Conservation (phyloP, 805 yeast species). For the Myxozyma melibiosi region DNA sequence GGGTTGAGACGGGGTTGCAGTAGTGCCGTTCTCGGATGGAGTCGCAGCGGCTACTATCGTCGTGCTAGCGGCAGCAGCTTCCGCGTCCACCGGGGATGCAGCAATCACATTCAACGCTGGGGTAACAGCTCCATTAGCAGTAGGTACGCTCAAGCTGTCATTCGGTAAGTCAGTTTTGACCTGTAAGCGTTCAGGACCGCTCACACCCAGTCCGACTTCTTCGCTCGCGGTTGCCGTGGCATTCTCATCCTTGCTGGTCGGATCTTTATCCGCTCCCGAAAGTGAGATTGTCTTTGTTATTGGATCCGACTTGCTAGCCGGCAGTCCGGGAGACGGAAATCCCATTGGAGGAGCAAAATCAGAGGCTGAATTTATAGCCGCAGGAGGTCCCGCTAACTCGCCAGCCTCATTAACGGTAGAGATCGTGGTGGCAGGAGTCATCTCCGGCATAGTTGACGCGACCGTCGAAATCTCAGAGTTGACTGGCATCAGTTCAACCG, state of each 20-base stretch:
- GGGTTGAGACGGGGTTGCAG: not conserved
- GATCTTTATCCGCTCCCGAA: not conserved
- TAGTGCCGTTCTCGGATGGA: not conserved
- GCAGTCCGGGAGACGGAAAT: conserved; percentile 29
- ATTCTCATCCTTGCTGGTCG: not conserved
- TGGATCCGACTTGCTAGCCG: conserved; percentile 11
- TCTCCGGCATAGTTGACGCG: conserved; percentile 1
- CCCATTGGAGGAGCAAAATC: conserved; percentile 16
- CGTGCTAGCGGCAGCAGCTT: too few relatives aligned
- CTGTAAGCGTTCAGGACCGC: too few relatives aligned
- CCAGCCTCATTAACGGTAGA: not conserved
- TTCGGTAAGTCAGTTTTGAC: too few relatives aligned
- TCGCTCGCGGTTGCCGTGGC: too few relatives aligned
- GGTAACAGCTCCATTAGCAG: too few relatives aligned
- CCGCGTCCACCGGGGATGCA: too few relatives aligned
- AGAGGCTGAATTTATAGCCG: not conserved
- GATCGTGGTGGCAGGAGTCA: not conserved
- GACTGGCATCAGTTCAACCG: conserved; percentile 32
- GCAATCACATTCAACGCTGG: too few relatives aligned
- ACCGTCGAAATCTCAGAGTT: not conserved
- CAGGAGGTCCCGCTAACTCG: not conserved
- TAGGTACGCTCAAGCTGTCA: too few relatives aligned
- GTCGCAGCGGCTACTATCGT: not conserved
- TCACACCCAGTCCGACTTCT: too few relatives aligned
- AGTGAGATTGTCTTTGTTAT: not conserved